These are phyloP conservation scores for Hirschfeldia incana DNA, from an alignment of 345 rosid species.

Conservation along the genomic window DNA sequence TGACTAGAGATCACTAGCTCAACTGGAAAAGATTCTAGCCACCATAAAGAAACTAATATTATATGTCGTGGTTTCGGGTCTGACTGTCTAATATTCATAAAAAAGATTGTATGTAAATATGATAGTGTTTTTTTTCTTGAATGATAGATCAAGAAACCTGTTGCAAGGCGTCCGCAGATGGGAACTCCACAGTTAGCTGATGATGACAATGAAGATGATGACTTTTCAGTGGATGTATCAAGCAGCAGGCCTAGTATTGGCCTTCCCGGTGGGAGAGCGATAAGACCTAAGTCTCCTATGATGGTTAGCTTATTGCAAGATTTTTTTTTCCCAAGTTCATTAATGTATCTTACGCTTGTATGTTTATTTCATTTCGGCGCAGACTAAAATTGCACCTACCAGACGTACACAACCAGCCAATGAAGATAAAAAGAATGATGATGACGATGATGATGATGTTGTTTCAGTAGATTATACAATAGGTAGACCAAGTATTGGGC, in stretches of 20 bases:
- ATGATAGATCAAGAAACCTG: slow-evolving; percentile 31
- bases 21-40: too few species aligned
- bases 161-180: slow-evolving; percentile 42
- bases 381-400: slow-evolving; percentile 44
- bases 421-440: slow-evolving; percentile 47
- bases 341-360: not conserved
- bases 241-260: slow-evolving; percentile 47
- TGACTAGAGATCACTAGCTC: too few species aligned
- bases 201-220: slow-evolving; percentile 49
- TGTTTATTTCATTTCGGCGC: slow-evolving; percentile 16
- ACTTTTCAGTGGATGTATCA: slow-evolving; percentile 31
- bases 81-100: too few species aligned
- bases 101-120: too few species aligned
- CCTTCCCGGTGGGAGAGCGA: slow-evolving; percentile 48
- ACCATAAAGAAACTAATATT: too few species aligned
- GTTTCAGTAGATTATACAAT: slow-evolving; percentile 37
- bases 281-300: slow-evolving; percentile 45
- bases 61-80: too few species aligned
- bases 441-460: slow-evolving; percentile 31
- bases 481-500: slow-evolving; percentile 52
- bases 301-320: slow-evolving; percentile 25
- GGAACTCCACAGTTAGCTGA: slow-evolving; percentile 38
- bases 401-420: slow-evolving; percentile 40
- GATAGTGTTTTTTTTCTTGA: not conserved
- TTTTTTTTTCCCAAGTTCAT: not conserved